Percentiles rank a stretch among this genome's conserved stretches.
phyloP scores from a whole-genome alignment of 176 grass and related monocot genomes.

The Bolboschoenus planiculmis region DNA sequence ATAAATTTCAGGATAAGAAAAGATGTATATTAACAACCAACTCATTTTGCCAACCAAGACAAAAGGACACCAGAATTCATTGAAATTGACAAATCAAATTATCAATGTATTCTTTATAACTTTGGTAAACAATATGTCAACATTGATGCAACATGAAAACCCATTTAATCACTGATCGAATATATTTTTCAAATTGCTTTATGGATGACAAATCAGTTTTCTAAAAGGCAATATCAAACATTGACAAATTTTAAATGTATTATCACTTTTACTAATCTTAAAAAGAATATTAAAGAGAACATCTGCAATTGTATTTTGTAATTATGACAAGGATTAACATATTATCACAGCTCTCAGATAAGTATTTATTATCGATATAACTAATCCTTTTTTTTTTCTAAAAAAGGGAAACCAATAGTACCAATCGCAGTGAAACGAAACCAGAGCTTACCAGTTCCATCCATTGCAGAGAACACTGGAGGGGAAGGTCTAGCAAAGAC shows the following conservation, averaged over 20 bases:
- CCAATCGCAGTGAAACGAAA: background rate
- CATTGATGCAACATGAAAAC: background rate
- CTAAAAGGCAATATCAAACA: too few relatives aligned
- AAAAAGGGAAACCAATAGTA: background rate
- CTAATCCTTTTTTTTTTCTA: background rate
- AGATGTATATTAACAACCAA: background rate
- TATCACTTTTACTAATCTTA: too few relatives aligned
- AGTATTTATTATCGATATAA: too few relatives aligned
- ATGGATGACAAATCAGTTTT: background rate
- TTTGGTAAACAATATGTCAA: background rate
- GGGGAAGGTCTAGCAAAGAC: constrained; percentile 45
- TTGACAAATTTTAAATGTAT: too few relatives aligned
- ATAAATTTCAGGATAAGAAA: background rate
- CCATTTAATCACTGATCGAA: background rate
- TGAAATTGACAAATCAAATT: background rate
- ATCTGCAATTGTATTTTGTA: background rate
- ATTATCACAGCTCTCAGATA: too few relatives aligned
- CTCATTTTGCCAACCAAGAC: background rate
- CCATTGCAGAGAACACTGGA: constrained; percentile 42
- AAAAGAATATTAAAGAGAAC: background rate
- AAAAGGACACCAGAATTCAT: background rate
- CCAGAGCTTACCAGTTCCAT: constrained; percentile 45
- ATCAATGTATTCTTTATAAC: background rate
- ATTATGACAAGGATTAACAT: too few relatives aligned
- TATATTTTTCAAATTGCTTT: too few relatives aligned